These are phyloP conservation scores for Populus tomentosa DNA, from an alignment of 441 rosid genomes.

Conservation along the genomic window DNA sequence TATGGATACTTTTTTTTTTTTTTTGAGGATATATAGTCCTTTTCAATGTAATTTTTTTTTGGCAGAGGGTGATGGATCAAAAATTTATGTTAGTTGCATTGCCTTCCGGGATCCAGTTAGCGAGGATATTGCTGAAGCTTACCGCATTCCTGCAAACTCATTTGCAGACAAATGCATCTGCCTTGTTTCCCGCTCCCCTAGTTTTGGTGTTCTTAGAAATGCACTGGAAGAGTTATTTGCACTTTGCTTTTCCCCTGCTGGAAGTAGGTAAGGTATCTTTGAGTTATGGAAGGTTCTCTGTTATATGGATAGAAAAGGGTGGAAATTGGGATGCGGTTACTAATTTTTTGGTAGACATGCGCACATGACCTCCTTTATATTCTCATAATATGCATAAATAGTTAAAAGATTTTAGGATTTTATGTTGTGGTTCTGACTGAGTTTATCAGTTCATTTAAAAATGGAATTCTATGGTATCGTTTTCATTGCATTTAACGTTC, in stretches of 20 bases:
- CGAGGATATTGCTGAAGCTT: too few species aligned
- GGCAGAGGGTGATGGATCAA: constrained; percentile 99
- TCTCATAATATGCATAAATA: not conserved
- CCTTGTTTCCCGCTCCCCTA: constrained; percentile 86
- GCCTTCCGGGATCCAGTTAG: constrained; percentile 93
- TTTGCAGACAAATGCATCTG: constrained; percentile 43
- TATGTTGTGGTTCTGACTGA: constrained; percentile 6
- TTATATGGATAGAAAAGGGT: too few species aligned
- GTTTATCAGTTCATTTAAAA: constrained; percentile 8
- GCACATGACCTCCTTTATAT: not conserved
- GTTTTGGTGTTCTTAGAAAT: constrained; percentile 66
- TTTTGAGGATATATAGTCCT: too few species aligned
- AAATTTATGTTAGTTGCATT: constrained; percentile 92
- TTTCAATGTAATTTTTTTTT: too few species aligned
- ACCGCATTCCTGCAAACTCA: too few species aligned
- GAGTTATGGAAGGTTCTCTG: constrained; percentile 5
- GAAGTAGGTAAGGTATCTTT: constrained; percentile 64
- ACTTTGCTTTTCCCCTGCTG: constrained; percentile 81
- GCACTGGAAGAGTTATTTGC: constrained; percentile 82
- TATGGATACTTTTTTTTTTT: too few species aligned
- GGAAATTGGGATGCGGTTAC: not conserved
- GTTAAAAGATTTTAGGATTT: not conserved
- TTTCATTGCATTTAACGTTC: constrained; percentile 29
- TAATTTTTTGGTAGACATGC: not conserved
- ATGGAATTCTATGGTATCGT: constrained; percentile 12